Evolutionary conservation across 352 stramenopile genomes (phyloP), one percentile per base, ranked within the genome.

Genomic region (Phytopythium helicoides): DNA sequence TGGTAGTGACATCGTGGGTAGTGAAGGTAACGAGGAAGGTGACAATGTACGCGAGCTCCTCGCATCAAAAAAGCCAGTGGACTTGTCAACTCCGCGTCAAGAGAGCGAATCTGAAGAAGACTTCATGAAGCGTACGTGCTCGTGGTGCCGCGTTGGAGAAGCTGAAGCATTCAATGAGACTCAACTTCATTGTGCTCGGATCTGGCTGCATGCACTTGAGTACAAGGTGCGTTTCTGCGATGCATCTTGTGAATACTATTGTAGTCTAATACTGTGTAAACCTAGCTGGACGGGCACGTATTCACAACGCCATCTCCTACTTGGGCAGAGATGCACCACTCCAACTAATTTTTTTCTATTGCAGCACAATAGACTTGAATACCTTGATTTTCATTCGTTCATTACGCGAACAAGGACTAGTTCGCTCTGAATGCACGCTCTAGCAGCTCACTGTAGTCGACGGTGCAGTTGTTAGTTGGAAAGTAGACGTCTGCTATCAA

Each of bases 141-240:
- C 77, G 3, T 89, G 82, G 80, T 94, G 84, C 52, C 67, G 73
- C 46, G 56, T 84, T 52, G 79, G 77, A 19, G 70, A 75, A 47
- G 59, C 76, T 31, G 78, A 85, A 39, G 80, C 76, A 35, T 92
- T 88, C 54, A 94, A 87, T 49, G 78, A 92, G 53, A 89, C 79
- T n/a, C 81, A 93, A 47, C 55, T 91, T 15, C 83, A 95, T 64
- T 94, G 84, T 53, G 80, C 79, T 7, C 80, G 86, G 41, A 94
- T 95, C 40, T 95, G 86, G 84, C 73, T 95, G 19, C 86, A 94
- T 47, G 86, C 86, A 14, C 63, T 94, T 40, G 73, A 92, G 56
- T 95, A 95, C 77, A 82, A 93, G 83, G 84, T 93, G 58, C 2
- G 21, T 42, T 34, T 40, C 45, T 33, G 28, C 9, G 5, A 33